phyloP scores from a whole-genome alignment of 78 protist genomes.

The Monocercomonoides exilis region DNA sequence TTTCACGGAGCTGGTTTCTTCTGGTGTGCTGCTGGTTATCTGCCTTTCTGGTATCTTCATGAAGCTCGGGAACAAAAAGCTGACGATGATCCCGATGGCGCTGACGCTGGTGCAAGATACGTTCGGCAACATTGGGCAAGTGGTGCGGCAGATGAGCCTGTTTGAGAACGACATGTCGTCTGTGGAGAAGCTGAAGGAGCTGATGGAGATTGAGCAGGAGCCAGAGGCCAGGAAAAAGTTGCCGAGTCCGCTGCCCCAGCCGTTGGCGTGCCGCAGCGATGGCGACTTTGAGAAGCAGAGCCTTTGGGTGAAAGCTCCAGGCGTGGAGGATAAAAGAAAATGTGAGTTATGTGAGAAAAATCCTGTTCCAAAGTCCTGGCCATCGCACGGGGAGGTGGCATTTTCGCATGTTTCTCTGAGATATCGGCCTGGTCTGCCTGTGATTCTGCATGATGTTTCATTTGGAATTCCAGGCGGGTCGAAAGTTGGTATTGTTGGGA shows the following conservation, averaged over 20 bases:
- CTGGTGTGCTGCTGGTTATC: no score
- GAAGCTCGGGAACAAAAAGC: not conserved
- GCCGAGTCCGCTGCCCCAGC: not conserved
- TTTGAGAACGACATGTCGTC: not conserved
- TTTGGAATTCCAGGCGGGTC: slow-evolving; percentile 7
- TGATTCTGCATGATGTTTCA: slow-evolving; percentile 4
- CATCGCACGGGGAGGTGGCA: not conserved
- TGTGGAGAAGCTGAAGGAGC: not conserved
- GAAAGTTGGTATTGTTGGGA: no score
- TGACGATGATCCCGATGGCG: not conserved
- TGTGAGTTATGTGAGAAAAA: not conserved
- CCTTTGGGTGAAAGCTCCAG: not conserved
- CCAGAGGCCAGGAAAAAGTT: not conserved
- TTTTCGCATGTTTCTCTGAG: not conserved
- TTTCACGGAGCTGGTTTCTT: not conserved
- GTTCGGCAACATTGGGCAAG: not conserved
- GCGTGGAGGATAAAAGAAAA: slow-evolving; percentile 8
- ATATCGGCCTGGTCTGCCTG: slow-evolving; percentile 34
- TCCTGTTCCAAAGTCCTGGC: slow-evolving; percentile 18
- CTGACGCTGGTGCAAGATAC: not conserved
- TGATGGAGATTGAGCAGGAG: not conserved
- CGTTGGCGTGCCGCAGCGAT: not conserved
- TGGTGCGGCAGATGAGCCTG: not conserved
- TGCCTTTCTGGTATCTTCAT: not conserved
- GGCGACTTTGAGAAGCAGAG: not conserved